phyloP scores from a whole-genome alignment of 2,329 filamentous ascomycete genomes.

The Pseudogymnoascus sp. region DNA sequence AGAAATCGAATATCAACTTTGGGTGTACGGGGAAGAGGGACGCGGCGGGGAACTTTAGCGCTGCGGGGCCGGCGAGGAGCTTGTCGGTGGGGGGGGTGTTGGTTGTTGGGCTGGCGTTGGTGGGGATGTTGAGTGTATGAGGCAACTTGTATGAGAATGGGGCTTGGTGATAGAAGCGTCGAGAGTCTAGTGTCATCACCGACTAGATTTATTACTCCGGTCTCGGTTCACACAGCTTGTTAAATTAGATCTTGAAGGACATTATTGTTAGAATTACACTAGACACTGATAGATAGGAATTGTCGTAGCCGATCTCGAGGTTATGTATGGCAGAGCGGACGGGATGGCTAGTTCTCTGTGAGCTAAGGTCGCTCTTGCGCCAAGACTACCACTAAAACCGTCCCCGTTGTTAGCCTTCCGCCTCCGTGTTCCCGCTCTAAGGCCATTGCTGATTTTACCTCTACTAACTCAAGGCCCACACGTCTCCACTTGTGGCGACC shows the following conservation, averaged over 20 bases:
- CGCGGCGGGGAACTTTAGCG: background rate
- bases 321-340: too few species aligned
- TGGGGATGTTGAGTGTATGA: background rate
- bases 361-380: too few species aligned
- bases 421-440: too few species aligned
- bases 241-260: background rate
- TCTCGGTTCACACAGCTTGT: background rate
- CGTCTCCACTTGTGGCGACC: too few species aligned
- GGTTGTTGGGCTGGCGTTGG: background rate
- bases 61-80: background rate
- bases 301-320: background rate
- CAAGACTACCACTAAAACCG: too few species aligned
- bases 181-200: background rate
- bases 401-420: too few species aligned
- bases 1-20: background rate
- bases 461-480: too few species aligned
- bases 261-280: background rate
- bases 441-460: too few species aligned
- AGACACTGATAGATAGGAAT: background rate
- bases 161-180: background rate
- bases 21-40: background rate
- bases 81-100: background rate
- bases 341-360: too few species aligned
- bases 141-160: background rate
- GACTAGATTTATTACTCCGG: background rate